Base-by-base conservation (phyloP, 768 basidiomycete genomes). In the Lactifluus rugatus region DNA sequence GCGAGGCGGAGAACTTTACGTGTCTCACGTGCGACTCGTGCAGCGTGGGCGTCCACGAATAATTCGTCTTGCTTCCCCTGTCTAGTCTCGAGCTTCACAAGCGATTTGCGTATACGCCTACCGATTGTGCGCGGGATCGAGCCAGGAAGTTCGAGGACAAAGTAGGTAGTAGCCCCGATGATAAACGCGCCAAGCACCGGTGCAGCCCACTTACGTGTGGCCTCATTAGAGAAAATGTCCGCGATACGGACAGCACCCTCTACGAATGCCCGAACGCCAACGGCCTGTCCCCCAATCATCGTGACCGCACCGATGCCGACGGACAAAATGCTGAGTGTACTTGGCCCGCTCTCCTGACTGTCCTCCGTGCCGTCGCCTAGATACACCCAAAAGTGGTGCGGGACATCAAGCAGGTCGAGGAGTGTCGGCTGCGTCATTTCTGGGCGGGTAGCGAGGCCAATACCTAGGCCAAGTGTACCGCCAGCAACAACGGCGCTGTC, bases 101-200 rank as follows among this genome's bases (percentile, higher is more conserved):
- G 78, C 3, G 83, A 78, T 2, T 81, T 75, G 61, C 80, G 81
- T 56, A 98, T 82, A 53, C 92, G 81, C 56, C 92, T 79, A 10
- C 96, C 96, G 57, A 98, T 81, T 13, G 90, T 95, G 58, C 82
- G 80, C 44, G 96, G 95, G 64, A 99, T 85, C 3, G 93, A 83
- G 66, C 73, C 79, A 0, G 96, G 96, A 21, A 99, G 79, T 66
- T 96, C 93, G 64, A 89, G 73, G 54, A 97, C 76, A 60, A 96
- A 73, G 74, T 94, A 97, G 2, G 82, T 83, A 0, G 82, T 81
- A 23, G 87, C 72, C 14, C 91, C 90, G 58, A 91, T 69, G 16
- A 84, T 80, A 48, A 81, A 74, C 0, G 86, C 87, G 28, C 93
- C 93, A 39, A 95, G 66, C 52, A 92, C 77, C 7, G 95, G 94